Evolutionary conservation across 441 rosid genomes (phyloP), one percentile per base, ranked within the genome.

Genomic region (Theobroma grandiflorum): DNA sequence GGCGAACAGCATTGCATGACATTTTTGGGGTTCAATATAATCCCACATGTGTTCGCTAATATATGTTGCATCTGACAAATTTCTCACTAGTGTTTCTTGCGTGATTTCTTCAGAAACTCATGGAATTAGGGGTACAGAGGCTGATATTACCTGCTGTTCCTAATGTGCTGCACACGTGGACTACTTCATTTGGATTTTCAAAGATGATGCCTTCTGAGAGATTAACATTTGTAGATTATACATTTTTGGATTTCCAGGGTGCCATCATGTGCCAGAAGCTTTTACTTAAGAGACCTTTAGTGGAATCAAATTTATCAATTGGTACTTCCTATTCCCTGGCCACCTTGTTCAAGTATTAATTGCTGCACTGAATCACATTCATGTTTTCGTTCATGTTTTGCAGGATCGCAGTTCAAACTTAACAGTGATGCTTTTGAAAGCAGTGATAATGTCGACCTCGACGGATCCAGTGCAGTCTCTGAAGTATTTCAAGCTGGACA

Each of bases 131-230:
- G 81, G 95, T 94, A 14, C 82, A 92, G 83, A 90, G 88, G 79
- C 84, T 96, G 83, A 83, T 91, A 79, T 84, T 96, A 85, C 97
- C 98, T 74, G 98, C 99, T 74, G 94, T 87, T 86, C 91, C 92
- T 63, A 82, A 83, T 72, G 87, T 88, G 70, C 62, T 96, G 76
- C 84, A 86, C 75, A 87, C 98, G 20, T 96, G 99, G 97, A 92
- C 89, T 12, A 80, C 82, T 66, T 89, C 97, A 53, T 96, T 96
- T 84, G 99, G 98, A 53, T 96, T 93, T 85, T 76, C 92, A 62
- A 76, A 86, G 85, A 87, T 92, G 91, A 79, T 84, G 10, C 75
- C 84, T 12, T 72, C 80, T 8, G 92, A 93, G 83, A 91, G 89
- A 85, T 81, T 84, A 72, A 50, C 88, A 58, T 91, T 92, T 58